phyloP scores from a whole-genome alignment of 805 yeast genomes.

The Babjeviella inositovora region DNA sequence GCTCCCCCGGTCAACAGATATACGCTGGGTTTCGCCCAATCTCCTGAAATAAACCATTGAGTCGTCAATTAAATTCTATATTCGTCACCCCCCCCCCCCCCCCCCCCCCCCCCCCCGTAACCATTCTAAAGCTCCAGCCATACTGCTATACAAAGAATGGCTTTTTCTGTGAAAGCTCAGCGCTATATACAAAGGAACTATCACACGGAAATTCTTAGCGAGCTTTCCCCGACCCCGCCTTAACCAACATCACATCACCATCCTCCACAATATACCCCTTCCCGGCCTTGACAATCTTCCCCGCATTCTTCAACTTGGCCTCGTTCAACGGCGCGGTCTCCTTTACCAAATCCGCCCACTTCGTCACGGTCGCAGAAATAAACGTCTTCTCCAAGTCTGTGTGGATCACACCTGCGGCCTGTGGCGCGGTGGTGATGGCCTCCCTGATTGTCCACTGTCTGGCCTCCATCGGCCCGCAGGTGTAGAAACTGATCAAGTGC shows the following conservation, averaged over 20 bases:
- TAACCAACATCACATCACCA: constrained; percentile 67
- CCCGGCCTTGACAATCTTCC: constrained; percentile 52
- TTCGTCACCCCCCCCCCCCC: no score
- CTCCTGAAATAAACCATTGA: no score
- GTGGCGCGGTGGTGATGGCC: constrained; percentile 68
- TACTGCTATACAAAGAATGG: no score
- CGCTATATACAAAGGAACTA: no score
- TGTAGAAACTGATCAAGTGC: constrained; percentile 67
- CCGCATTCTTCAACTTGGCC: constrained; percentile 31
- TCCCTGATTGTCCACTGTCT: constrained; percentile 79
- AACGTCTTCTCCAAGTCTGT: constrained; percentile 74
- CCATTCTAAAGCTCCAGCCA: no score
- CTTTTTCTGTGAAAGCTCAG: no score
- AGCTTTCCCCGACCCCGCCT: constrained; percentile 61
- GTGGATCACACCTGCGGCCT: constrained; percentile 85
- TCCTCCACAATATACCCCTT: constrained; percentile 70
- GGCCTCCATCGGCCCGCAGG: constrained; percentile 76
- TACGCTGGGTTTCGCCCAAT: no score
- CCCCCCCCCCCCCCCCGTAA: no score
- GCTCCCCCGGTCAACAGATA: no score
- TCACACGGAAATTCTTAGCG: no score
- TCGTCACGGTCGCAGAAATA: constrained; percentile 60
- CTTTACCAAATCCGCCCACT: constrained; percentile 36
- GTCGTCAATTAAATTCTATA: no score
- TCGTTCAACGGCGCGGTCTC: constrained; percentile 32